Evolutionary conservation across 2,329 filamentous ascomycete genomes (phyloP), one percentile per base, ranked within the genome.

Genomic region (Golovinomyces cichoracearum): DNA sequence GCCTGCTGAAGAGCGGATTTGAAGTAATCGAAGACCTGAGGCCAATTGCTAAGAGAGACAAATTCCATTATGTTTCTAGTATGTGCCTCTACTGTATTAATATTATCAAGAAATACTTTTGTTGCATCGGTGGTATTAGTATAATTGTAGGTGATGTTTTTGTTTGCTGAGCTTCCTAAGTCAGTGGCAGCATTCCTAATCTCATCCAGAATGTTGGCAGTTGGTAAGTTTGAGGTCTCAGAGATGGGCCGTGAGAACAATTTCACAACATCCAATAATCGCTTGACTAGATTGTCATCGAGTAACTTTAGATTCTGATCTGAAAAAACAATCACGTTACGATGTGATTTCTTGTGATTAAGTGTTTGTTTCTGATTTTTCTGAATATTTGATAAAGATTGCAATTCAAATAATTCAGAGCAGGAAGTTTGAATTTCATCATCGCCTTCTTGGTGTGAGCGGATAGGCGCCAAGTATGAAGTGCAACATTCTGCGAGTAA

Each of bases 401-500:
- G 48, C 19, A 33, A 48, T 23, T 55, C 52, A 6, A 53, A 55
- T 13, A 51, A 52, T 29, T 54, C 54, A 10, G 52, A 52, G 31
- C 59, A 57, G 23, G 53, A 52, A n/a, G 46, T 48, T 13, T 52
- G 48, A 6, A 33, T 22, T 42, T 48, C 37, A 51, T 58, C 38
- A 47, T 56, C 54, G 29, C 52, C 46, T 5, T 22, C 4, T 22
- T 40, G 26, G 25, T 55, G 53, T 27, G 55, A 56, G 49, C 65
- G 63, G 40, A 69, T 57, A 35, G 64, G 62, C 25, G 68, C 63
- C 74, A 75, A 79, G 57, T 76, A 69, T 48, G 70, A 69, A 47
- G 69, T 68, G 55, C 74, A 80, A 58, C 76, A 80, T 56, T 80
- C 75, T 57, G 75, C 73, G 31, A 76, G 66, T 38, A 80, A 64